Base-by-base conservation (phyloP, 2,329 filamentous ascomycete species). In the Claviceps pazoutovae region DNA sequence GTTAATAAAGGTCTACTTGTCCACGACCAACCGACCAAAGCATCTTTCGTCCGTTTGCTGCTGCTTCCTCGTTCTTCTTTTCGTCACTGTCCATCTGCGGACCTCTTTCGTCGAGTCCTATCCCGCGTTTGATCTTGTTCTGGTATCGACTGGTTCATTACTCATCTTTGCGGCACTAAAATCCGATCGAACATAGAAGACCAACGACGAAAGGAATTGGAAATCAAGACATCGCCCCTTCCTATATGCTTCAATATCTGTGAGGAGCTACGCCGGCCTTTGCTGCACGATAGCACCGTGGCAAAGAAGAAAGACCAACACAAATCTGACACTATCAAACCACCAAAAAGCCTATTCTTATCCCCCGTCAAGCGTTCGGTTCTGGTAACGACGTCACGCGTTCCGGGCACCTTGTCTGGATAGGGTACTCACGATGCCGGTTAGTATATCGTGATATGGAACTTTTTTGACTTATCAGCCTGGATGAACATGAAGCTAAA, bases 341-440 rank as follows among this genome's bases (percentile, higher is more conserved):
- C 21, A 21, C 4, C 19, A n/a, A 44, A 34, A 19, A 14, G 13
- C 21, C 19, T 36, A 34, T 9, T 21, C 11, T 14, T 13, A 38
- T 48, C 19, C 7, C 14, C 14, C 34, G 36, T 48, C 36, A 26
- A 30, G n/a, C 16, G 17, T 41, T 50, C 19, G 34, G 19, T 46
- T 39, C 14, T 30, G 19, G 9, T 1, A 38, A 16, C 37, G n/a
- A 34, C 16, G 8, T 38, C 19, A 11, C 8, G 21, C 34, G 16
- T 42, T 19, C 34, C 42, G 19, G 7, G 7, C 19, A 21, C 4
- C 39, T 43, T 8, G 16, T 37, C 23, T 38, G 3, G 46, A 51
- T 11, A 49, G 47, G 49, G 17, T 26, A 49, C 45, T 36, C 56
- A 61, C 56, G 55, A 66, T 66, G 63, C 63, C 63, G 53, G 63